A percentile compares a stretch with the other conserved stretches of the same genome.
These are phyloP conservation scores for Citrullus amarus DNA, from an alignment of 306 rosid genomes.

Conservation along the genomic window DNA sequence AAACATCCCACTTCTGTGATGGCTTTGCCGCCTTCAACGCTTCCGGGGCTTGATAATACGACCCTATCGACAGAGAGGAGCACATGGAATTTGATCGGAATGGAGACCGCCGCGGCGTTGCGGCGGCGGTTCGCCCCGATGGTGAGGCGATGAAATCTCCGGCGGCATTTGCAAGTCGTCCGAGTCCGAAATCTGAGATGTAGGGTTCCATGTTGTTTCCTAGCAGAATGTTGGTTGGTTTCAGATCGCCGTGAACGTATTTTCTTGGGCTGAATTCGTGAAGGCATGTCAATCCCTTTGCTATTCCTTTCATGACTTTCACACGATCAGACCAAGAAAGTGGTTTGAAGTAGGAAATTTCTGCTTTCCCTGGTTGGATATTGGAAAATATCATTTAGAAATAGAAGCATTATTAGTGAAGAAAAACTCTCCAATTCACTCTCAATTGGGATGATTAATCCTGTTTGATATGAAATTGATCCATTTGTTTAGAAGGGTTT, in stretches of 20 bases:
- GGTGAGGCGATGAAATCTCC: slow-evolving; percentile 31
- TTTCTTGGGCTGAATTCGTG: slow-evolving; percentile 92
- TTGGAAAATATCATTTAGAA: background rate
- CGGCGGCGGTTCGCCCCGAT: background rate
- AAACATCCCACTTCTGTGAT: slow-evolving; percentile 96
- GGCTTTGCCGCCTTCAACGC: slow-evolving; percentile 69
- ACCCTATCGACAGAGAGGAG: slow-evolving; percentile 11
- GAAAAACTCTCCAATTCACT: background rate
- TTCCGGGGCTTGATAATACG: slow-evolving; percentile 77
- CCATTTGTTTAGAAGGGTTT: background rate
- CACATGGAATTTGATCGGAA: slow-evolving; percentile 7
- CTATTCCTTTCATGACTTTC: slow-evolving; percentile 68
- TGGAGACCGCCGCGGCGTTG: slow-evolving; percentile 5
- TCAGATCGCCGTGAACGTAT: slow-evolving; percentile 87
- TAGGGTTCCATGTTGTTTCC: slow-evolving; percentile 68
- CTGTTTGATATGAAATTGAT: background rate
- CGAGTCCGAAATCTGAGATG: slow-evolving; percentile 91
- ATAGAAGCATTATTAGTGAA: background rate
- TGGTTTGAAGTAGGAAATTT: slow-evolving; percentile 43
- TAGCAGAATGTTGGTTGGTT: slow-evolving; percentile 71
- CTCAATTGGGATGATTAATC: background rate
- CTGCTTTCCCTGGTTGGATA: slow-evolving; percentile 48
- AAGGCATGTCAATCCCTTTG: slow-evolving; percentile 67
- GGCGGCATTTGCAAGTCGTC: slow-evolving; percentile 72
- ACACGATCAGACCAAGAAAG: slow-evolving; percentile 53